Percentiles rank a stretch among this genome's conserved stretches.
Conservation (phyloP, 805 yeast genomes). For the Lachancea sp. region DNA sequence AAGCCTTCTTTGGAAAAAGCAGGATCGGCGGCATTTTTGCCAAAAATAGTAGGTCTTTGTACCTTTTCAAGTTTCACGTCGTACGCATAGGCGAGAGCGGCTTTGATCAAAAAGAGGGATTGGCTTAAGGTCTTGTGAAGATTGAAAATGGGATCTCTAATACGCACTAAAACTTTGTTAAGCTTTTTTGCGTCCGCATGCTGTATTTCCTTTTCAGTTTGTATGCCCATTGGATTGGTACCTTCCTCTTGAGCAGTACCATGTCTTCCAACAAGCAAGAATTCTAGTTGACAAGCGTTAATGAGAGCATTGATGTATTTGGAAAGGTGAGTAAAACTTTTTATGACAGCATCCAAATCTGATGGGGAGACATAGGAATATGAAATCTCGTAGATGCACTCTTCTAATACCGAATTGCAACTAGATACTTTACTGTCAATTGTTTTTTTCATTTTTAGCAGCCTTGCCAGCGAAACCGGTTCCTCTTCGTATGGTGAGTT, state of each 20-base stretch:
- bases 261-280: constrained; percentile 31
- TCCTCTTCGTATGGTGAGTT: constrained; percentile 18
- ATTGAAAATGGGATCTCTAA: constrained; percentile 30
- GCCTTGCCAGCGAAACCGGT: constrained; percentile 28
- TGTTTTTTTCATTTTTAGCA: constrained; percentile 32
- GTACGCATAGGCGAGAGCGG: constrained; percentile 35
- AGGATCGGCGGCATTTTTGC: constrained; percentile 9
- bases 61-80: constrained; percentile 34
- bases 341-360: constrained; percentile 34
- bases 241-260: constrained; percentile 10
- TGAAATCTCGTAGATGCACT: constrained; percentile 44
- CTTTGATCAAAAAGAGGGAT: constrained; percentile 30
- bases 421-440: constrained; percentile 32
- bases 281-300: constrained; percentile 44
- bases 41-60: constrained; percentile 15
- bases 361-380: constrained; percentile 43
- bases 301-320: constrained; percentile 38
- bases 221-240: constrained; percentile 13
- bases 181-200: constrained; percentile 34
- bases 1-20: constrained; percentile 18
- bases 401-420: constrained; percentile 38
- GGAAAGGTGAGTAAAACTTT: constrained; percentile 30
- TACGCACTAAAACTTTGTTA: constrained; percentile 26
- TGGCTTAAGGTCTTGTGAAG: constrained; percentile 34
- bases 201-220: constrained; percentile 32